Base-by-base conservation (phyloP, 2,329 filamentous ascomycete species). In the Botrytis medusae region DNA sequence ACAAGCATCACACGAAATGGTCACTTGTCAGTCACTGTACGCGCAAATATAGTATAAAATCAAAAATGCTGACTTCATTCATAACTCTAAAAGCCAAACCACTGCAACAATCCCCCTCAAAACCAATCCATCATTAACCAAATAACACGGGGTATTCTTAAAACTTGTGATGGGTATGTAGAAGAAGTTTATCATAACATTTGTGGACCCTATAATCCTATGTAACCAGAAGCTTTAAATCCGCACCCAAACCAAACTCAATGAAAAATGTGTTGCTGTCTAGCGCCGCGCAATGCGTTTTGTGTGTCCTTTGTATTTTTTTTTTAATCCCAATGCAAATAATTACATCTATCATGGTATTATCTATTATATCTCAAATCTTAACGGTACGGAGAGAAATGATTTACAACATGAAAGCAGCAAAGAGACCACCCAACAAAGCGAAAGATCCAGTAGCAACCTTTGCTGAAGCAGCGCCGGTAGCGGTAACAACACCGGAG, bases 181-280 rank as follows among this genome's bases (percentile, higher is more conserved):
- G 25, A 68, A 54, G 34, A 68, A 68, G 48, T 68, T 54, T 68
- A 68, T 68, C 64, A 68, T 57, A 18, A 68, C 64, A 68, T 68
- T 68, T 68, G 46, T 57, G n/a, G 10, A 57, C 48, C 64, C 64
- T 54, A 57, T 68, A 68, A 68, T 32, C 46, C 64, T 54, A 37
- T 68, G n/a, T 57, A 42, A 57, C 46, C 48, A 68, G 65, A 57
- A 69, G 65, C 65, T 69, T 69, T 57, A 57, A 67, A 67, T 57
- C 34, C 48, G 25, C 64, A 68, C 48, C 48, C 37, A 57, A 67
- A 40, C 44, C 48, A 42, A 42, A 57, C 25, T 40, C 46, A 40
- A 40, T 20, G 10, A 68, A n/a, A 67, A 18, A 20, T 44, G 25
- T 68, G 9, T 67, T n/a, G 46, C 64, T 68, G 64, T 40, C 25